phyloP scores from a whole-genome alignment of 768 basidiomycete species.

The Russula lepida region DNA sequence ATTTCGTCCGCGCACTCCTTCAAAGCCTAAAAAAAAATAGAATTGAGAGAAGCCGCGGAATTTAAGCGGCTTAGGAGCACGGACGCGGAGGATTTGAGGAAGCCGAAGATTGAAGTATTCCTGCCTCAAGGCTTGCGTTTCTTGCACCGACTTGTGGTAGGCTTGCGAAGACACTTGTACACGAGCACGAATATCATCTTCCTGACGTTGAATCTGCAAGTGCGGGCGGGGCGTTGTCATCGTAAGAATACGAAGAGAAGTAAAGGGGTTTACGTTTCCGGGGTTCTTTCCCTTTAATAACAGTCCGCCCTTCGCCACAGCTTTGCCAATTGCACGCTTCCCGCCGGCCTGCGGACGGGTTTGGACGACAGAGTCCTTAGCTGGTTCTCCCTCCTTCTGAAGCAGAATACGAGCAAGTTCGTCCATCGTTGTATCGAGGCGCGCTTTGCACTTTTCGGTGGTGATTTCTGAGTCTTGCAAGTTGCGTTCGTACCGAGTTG shows the following conservation, averaged over 20 bases:
- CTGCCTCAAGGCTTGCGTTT: slow-evolving; percentile 85
- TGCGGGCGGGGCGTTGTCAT: slow-evolving; percentile 4
- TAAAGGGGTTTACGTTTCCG: slow-evolving; percentile 49
- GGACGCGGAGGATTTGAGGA: slow-evolving; percentile 83
- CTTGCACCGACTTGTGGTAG: slow-evolving; percentile 82
- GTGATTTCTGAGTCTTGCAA: slow-evolving; percentile 78
- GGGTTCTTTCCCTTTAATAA: slow-evolving; percentile 90
- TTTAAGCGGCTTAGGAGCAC: slow-evolving; percentile 29
- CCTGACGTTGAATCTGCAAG: slow-evolving; percentile 75
- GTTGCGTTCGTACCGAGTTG: slow-evolving; percentile 77
- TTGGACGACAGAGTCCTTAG: slow-evolving; percentile 73
- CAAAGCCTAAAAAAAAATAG: slow-evolving; percentile 45
- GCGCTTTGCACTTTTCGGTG: slow-evolving; percentile 83
- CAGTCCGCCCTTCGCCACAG: slow-evolving; percentile 83
- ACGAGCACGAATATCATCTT: slow-evolving; percentile 84
- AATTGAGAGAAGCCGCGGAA: neutral
- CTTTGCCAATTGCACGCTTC: slow-evolving; percentile 83
- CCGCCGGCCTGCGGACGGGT: slow-evolving; percentile 51
- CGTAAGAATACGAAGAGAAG: slow-evolving; percentile 2
- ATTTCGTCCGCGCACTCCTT: slow-evolving; percentile 96
- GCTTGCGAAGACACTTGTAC: slow-evolving; percentile 82
- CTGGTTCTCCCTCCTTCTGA: slow-evolving; percentile 90
- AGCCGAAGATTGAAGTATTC: slow-evolving; percentile 98
- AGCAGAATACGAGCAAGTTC: slow-evolving; percentile 88
- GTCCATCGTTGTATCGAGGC: slow-evolving; percentile 84